These are phyloP conservation scores for Batkoa obscura DNA, from an alignment of 371 early-diverging fungal genomes.

Conservation along the genomic window DNA sequence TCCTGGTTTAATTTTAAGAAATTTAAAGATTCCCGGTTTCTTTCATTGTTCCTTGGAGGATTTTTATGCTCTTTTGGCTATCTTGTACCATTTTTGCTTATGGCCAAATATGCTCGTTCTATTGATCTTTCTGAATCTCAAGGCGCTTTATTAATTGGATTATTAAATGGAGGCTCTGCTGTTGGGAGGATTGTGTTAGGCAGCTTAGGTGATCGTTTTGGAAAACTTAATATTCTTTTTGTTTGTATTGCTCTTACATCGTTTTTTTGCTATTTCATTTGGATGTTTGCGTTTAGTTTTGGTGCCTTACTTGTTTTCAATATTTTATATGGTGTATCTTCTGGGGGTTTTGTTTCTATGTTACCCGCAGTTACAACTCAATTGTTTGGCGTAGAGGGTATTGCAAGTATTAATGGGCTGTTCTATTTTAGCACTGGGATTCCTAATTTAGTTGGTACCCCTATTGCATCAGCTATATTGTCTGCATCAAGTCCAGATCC, in stretches of 20 bases:
- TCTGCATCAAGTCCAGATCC: constrained; percentile 7
- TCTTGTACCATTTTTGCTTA: constrained; percentile 5
- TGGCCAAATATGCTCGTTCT: background rate
- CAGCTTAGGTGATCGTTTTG: constrained; percentile 33
- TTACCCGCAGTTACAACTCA: constrained; percentile 22
- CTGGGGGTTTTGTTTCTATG: constrained; percentile 26
- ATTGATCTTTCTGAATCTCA: constrained; percentile 13
- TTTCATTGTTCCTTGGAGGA: background rate
- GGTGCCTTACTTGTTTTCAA: constrained; percentile 25
- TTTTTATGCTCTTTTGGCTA: constrained; percentile 13
- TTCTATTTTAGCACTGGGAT: constrained; percentile 18
- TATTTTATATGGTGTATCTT: constrained; percentile 27
- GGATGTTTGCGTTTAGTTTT: constrained; percentile 21
- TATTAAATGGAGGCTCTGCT: constrained; percentile 32
- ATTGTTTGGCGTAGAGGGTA: constrained; percentile 16
- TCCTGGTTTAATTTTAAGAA: constrained; percentile 7
- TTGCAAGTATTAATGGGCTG: constrained; percentile 21
- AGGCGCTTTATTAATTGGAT: constrained; percentile 27
- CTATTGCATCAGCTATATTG: constrained; percentile 25
- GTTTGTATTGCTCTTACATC: constrained; percentile 20
- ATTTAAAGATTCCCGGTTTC: background rate
- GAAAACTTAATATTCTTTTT: constrained; percentile 29
- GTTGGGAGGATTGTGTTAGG: constrained; percentile 46
- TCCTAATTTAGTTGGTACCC: constrained; percentile 23
- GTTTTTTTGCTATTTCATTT: constrained; percentile 17